phyloP scores from a whole-genome alignment of 495 filamentous ascomycete genomes.

The Neurospora sp. region DNA sequence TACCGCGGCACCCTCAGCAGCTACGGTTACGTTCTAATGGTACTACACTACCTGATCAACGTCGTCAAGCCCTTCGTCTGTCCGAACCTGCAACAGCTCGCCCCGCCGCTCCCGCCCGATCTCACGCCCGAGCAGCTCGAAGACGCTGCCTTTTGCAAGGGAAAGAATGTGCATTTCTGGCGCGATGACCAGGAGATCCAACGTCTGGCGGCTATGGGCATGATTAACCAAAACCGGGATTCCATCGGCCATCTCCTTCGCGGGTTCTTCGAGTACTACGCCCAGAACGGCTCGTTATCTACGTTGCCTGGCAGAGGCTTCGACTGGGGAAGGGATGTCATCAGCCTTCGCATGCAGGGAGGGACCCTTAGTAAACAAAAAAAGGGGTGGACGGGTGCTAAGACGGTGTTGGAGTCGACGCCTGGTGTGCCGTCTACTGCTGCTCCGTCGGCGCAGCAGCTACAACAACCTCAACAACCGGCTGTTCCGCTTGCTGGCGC shows the following conservation, averaged over 20 bases:
- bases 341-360: slow-evolving; percentile 60
- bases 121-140: slow-evolving; percentile 30
- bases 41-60: slow-evolving; percentile 83
- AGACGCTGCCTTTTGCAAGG: slow-evolving; percentile 38
- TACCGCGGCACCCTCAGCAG: slow-evolving; percentile 74
- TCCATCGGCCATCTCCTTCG: slow-evolving; percentile 54
- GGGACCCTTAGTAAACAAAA: slow-evolving; percentile 58
- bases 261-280: slow-evolving; percentile 78
- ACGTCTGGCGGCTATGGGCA: slow-evolving; percentile 35
- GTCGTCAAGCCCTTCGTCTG: slow-evolving; percentile 65
- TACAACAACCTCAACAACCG: background rate
- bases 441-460: background rate
- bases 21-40: slow-evolving; percentile 86
- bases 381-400: slow-evolving; percentile 71
- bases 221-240: slow-evolving; percentile 49
- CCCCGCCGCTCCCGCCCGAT: slow-evolving; percentile 30
- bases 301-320: slow-evolving; percentile 40
- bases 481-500: background rate
- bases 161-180: slow-evolving; percentile 56
- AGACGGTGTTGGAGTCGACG: slow-evolving; percentile 33
- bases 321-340: slow-evolving; percentile 57
- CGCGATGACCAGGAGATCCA: slow-evolving; percentile 54
- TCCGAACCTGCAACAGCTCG: slow-evolving; percentile 60
- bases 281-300: slow-evolving; percentile 37
- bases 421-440: slow-evolving; percentile 11